Base-by-base conservation (phyloP, 2,329 filamentous ascomycete species). In the Neofusicoccum umdonicola region DNA sequence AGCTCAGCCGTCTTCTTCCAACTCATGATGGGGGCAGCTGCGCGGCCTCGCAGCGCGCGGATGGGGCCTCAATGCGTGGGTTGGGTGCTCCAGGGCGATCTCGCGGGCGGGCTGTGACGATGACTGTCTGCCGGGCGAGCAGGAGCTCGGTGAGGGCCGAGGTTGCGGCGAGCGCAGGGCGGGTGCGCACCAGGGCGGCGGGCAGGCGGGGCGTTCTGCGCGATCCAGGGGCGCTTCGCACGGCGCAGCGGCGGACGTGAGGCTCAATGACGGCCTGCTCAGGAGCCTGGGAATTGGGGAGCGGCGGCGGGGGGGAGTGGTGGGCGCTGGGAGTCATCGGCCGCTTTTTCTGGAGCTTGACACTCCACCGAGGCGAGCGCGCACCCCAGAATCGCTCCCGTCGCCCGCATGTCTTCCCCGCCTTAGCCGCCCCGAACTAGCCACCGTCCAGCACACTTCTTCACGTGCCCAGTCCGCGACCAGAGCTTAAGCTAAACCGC, bases 1-100 rank as follows among this genome's bases (percentile, higher is more conserved):
- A 98, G 81, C 82, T 87, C 86, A 79, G 93, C 90, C 68, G 91
- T 90, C 77, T 89, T 90, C 83, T 90, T 97, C 94, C 94, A 98
- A 84, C 91, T 91, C 93, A 97, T 97, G 78, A 74, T 83, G 81
- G 52, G 69, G 69, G 72, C 67, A 48, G 70, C 65, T 66, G 68
- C 56, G 73, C 76, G 74, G 76, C 76, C 65, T 54, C 51, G 50
- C 48, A 56, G 65, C 62, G 62, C 44, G 47, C 50, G 34, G 35
- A 44, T 50, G n/a, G 42, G n/a, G 41, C 17, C 12, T 64, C 62
- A 64, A 64, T 51, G 51, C 62, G 62, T 39, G 41, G 35, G 13
- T 3, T 6, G 4, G 15, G 56, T 45, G 56, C 42, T 50, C 41
- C 51, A 56, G 62, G 31, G 35, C 41, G 62, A 51, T 41, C 44